Evolutionary conservation across 495 filamentous ascomycete species (phyloP).

Genomic region (Penicillium canescens): DNA sequence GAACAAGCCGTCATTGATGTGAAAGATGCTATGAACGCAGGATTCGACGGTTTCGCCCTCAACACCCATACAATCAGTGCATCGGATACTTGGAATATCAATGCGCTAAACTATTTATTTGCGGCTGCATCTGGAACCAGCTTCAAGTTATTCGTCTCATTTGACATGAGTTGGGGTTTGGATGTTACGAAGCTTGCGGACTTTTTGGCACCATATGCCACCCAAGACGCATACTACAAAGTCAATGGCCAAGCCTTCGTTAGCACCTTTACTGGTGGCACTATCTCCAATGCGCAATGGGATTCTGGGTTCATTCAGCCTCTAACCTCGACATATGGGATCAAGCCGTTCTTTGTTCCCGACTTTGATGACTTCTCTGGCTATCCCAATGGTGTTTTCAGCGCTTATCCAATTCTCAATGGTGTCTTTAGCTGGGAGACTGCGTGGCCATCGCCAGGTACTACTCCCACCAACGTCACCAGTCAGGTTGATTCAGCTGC

Average conservation of each 20-base stretch:
- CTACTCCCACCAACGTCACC: slow-evolving; percentile 17
- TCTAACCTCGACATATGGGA: slow-evolving; percentile 5
- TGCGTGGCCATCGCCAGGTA: slow-evolving; percentile 26
- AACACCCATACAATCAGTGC: slow-evolving; percentile 21
- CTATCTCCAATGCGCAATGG: slow-evolving; percentile 9
- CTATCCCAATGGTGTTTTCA: slow-evolving; percentile 16
- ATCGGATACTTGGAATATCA: slow-evolving; percentile 9
- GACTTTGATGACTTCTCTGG: slow-evolving; percentile 8
- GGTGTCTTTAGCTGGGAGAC: slow-evolving; percentile 38
- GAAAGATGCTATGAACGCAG: slow-evolving; percentile 21
- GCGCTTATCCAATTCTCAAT: slow-evolving; percentile 27
- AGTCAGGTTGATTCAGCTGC: slow-evolving; percentile 16
- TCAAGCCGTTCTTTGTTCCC: slow-evolving; percentile 21
- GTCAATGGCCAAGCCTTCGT: slow-evolving; percentile 4
- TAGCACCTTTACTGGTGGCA: slow-evolving; percentile 10
- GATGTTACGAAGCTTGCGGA: slow-evolving; percentile 5
- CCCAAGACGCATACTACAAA: slow-evolving; percentile 14
- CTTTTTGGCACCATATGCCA: slow-evolving; percentile 6
- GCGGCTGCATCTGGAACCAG: slow-evolving; percentile 10
- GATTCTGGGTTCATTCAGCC: slow-evolving; percentile 6
- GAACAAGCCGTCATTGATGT: slow-evolving; percentile 28
- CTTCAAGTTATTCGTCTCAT: slow-evolving; percentile 33
- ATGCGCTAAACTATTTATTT: slow-evolving; percentile 20
- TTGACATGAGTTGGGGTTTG: slow-evolving; percentile 22
- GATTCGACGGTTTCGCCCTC: slow-evolving; percentile 32